These are phyloP conservation scores for Zoysia pacifica DNA, from an alignment of 176 grass and related monocot species.

Conservation along the genomic window DNA sequence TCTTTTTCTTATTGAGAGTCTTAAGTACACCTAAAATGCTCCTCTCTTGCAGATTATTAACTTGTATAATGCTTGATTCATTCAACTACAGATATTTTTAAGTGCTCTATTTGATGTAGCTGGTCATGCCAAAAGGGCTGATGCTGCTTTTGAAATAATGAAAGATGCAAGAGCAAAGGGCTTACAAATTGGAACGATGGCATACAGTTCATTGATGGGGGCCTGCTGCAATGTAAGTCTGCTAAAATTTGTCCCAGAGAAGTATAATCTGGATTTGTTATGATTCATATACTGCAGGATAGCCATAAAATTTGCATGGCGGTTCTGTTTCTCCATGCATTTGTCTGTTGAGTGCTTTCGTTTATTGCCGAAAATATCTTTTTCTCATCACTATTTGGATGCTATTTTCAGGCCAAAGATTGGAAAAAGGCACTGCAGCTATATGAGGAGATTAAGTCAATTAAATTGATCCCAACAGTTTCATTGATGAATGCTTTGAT, in stretches of 20 bases:
- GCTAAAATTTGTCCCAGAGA: constrained; percentile 25
- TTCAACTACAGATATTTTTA: constrained; percentile 86
- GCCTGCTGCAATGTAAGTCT: constrained; percentile 95
- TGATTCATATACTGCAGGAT: background rate
- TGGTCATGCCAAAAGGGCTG: constrained; percentile 81
- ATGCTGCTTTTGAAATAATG: constrained; percentile 90
- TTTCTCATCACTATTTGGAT: constrained; percentile 23
- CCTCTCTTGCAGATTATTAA: constrained; percentile 17
- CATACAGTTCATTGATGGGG: constrained; percentile 95
- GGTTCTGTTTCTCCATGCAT: background rate
- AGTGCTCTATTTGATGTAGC: constrained; percentile 95
- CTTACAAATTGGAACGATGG: constrained; percentile 67
- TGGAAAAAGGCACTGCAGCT: constrained; percentile 86
- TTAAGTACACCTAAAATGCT: constrained; percentile 21
- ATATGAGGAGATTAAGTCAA: constrained; percentile 81
- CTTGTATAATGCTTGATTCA: constrained; percentile 39
- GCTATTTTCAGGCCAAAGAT: constrained; percentile 71
- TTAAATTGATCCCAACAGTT: constrained; percentile 74
- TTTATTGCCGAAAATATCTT: constrained; percentile 30
- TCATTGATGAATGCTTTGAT: constrained; percentile 95
- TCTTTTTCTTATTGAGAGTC: constrained; percentile 39
- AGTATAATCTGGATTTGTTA: background rate
- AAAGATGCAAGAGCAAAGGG: constrained; percentile 83
- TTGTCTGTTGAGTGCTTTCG: background rate
- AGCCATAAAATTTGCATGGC: constrained; percentile 17